These are phyloP conservation scores for Hysterium pulicare DNA, from an alignment of 2,329 filamentous ascomycete genomes.

Conservation along the genomic window DNA sequence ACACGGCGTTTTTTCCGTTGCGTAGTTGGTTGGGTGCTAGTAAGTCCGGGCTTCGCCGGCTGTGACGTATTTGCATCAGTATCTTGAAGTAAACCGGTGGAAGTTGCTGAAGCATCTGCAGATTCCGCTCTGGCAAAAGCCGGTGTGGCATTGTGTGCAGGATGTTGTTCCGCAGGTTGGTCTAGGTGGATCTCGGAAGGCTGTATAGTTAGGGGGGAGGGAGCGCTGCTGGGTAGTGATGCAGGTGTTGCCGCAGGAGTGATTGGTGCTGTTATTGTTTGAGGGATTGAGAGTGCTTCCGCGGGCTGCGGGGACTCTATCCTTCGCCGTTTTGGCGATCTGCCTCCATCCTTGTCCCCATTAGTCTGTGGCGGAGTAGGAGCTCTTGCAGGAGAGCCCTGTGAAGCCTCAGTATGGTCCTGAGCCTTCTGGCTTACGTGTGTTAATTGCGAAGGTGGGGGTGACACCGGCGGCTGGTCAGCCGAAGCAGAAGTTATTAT, in stretches of 20 bases:
- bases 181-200: neutral
- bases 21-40: conserved; percentile 2
- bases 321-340: conserved; percentile 21
- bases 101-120: neutral
- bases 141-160: neutral
- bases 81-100: conserved; percentile 1
- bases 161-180: neutral
- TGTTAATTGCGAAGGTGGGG: neutral
- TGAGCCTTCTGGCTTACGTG: neutral
- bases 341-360: conserved; percentile 10
- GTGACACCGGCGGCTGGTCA: neutral
- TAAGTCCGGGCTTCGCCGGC: neutral
- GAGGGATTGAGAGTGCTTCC: neutral
- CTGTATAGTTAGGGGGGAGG: neutral
- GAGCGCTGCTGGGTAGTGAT: neutral
- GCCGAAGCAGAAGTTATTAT: neutral
- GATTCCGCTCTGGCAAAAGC: neutral
- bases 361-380: conserved; percentile 7
- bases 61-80: neutral
- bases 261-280: neutral
- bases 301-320: conserved; percentile 10
- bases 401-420: neutral
- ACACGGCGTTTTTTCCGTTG: conserved; percentile 4
- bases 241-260: neutral
- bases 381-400: neutral